phyloP scores from a whole-genome alignment of 352 stramenopile genomes.

The Pseudoperonospora humuli region DNA sequence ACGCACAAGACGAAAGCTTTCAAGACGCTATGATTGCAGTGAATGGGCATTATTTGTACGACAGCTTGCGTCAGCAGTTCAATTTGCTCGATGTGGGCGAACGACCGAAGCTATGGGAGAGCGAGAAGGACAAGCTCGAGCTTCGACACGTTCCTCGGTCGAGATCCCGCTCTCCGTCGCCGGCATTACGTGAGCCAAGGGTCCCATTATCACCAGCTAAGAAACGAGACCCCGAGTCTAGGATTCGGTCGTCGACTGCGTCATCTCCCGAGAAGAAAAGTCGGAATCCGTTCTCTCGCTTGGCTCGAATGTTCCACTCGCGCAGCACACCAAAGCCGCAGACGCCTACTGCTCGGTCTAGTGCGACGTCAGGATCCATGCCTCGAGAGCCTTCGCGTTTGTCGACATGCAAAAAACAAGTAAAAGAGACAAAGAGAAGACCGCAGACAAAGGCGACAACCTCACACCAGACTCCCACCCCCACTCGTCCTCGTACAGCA shows the following conservation, averaged over 20 bases:
- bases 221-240: constrained; percentile 16
- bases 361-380: not conserved
- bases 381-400: not conserved
- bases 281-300: constrained; percentile 23
- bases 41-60: constrained; percentile 32
- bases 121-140: constrained; percentile 23
- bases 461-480: not conserved
- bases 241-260: constrained; percentile 2
- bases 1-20: constrained; percentile 29
- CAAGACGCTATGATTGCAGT: constrained; percentile 33
- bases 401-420: not conserved
- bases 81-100: constrained; percentile 20
- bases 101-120: constrained; percentile 23
- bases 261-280: constrained; percentile 14
- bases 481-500: not conserved
- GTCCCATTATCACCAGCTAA: constrained; percentile 16
- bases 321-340: constrained; percentile 19
- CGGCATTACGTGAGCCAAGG: not conserved
- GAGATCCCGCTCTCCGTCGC: constrained; percentile 18
- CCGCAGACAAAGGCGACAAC: not conserved
- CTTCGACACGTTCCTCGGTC: constrained; percentile 4
- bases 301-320: constrained; percentile 25
- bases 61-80: constrained; percentile 29
- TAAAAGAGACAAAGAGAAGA: constrained; percentile 8
- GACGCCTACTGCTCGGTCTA: not conserved